phyloP scores from a whole-genome alignment of 768 basidiomycete species.

The Amylocystis lapponica region DNA sequence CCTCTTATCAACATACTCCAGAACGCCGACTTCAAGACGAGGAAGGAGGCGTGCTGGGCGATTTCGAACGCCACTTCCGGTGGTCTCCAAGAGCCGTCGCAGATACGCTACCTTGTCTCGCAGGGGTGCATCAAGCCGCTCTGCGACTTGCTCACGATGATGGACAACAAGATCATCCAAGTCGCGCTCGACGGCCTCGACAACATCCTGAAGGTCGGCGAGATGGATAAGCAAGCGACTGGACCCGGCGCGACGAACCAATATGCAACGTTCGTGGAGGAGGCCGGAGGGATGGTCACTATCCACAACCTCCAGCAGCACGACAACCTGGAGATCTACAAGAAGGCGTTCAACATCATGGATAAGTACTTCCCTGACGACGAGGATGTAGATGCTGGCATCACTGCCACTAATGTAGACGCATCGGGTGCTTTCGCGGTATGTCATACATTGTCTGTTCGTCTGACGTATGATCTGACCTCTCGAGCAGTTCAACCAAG shows the following conservation, averaged over 20 bases:
- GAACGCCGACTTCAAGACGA: constrained; percentile 98
- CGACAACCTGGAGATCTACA: constrained; percentile 99
- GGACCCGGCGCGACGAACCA: constrained; percentile 85
- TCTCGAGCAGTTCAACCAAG: constrained; percentile 65
- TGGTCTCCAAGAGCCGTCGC: constrained; percentile 90
- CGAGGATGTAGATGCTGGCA: constrained; percentile 84
- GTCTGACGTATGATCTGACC: background rate
- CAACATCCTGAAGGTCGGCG: constrained; percentile 97
- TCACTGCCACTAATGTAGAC: constrained; percentile 71
- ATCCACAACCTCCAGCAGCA: constrained; percentile 99
- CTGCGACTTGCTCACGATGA: constrained; percentile 92
- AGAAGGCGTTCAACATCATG: constrained; percentile 99
- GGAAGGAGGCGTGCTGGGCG: constrained; percentile 99
- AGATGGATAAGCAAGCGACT: constrained; percentile 81
- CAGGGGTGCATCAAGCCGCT: constrained; percentile 99
- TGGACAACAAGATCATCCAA: constrained; percentile 99
- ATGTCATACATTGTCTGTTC: constrained; percentile 23
- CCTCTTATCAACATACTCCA: constrained; percentile 97
- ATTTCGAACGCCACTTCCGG: constrained; percentile 99
- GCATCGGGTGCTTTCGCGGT: constrained; percentile 71
- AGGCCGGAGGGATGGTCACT: constrained; percentile 97
- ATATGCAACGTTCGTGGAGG: constrained; percentile 93
- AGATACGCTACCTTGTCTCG: constrained; percentile 95
- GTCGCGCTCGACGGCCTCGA: constrained; percentile 97
- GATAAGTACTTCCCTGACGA: constrained; percentile 99